Evolutionary conservation across 1,284 basidiomycete genomes (phyloP), one percentile per base, ranked within the genome.

Genomic region (Somion occarium): DNA sequence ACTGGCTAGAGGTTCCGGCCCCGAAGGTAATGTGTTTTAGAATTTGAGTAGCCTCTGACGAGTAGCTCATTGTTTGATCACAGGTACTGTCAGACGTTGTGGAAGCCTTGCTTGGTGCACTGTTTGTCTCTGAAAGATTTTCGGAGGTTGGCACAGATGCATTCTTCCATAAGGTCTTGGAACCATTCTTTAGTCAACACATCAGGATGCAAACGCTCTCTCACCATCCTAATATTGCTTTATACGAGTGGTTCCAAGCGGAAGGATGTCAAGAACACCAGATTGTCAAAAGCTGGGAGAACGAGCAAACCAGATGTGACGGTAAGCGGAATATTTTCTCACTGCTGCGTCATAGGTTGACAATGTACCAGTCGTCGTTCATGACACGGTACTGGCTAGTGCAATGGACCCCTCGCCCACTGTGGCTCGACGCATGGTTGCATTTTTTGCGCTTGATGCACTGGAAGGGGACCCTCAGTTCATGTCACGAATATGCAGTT

Each of bases 11-110:
- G 25, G 64, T 85, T 26, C 80, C 88, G 44, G 76, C 86, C 38
- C 90, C 89, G 0, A 92, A 92, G 74, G 89, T 85, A 56, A 25
- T 55, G n/a, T n/a, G n/a, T n/a, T n/a, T n/a, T n/a, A n/a, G n/a
- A n/a, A n/a, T n/a, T n/a, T n/a, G n/a, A n/a, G n/a, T n/a, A n/a
- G n/a, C n/a, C n/a, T n/a, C n/a, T n/a, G n/a, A n/a, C n/a, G n/a
- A n/a, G n/a, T n/a, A n/a, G n/a, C n/a, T n/a, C n/a, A n/a, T n/a
- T n/a, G n/a, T n/a, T n/a, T 34, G 41, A 26, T 48, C 38, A 47
- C 61, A 88, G 88, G 76, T 74, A 12, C 71, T 91, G 18, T 86
- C 86, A 4, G 88, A 91, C 64, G 73, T 90, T 20, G 74, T 92
- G 22, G 89, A 92, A 64, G 83, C 88, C 3, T 71, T 88, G 42